Evolutionary conservation across 2,329 filamentous ascomycete species (phyloP).

Genomic region (Aureobasidium pullulans): DNA sequence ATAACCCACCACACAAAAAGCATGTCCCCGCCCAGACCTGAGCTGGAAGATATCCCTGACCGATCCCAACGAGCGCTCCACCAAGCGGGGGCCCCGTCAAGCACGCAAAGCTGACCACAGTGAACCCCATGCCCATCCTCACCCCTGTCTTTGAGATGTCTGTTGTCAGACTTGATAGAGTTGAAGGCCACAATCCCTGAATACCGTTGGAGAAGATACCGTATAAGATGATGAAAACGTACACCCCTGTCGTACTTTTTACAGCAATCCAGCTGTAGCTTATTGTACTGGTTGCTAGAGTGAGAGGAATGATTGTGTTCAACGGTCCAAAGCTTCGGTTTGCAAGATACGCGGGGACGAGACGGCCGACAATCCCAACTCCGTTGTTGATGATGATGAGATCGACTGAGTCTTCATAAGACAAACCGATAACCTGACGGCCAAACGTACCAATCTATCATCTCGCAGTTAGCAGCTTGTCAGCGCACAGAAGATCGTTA

Average conservation of each 20-base stretch:
- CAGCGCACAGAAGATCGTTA: slow-evolving; percentile 18
- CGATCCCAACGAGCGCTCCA: not conserved
- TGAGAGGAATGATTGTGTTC: slow-evolving; percentile 48
- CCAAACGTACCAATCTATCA: slow-evolving; percentile 25
- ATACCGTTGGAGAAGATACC: slow-evolving; percentile 38
- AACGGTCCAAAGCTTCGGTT: slow-evolving; percentile 47
- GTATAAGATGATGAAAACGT: slow-evolving; percentile 38
- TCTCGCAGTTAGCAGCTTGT: not conserved
- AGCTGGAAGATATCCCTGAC: too few relatives aligned
- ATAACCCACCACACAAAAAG: too few relatives aligned
- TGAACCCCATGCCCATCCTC: slow-evolving; percentile 43
- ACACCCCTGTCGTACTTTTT: slow-evolving; percentile 28
- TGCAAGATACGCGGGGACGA: slow-evolving; percentile 47
- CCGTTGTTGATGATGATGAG: slow-evolving; percentile 54
- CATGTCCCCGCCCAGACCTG: too few relatives aligned
- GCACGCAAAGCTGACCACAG: slow-evolving; percentile 37
- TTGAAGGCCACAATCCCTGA: slow-evolving; percentile 39
- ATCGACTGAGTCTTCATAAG: slow-evolving; percentile 45
- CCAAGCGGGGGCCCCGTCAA: slow-evolving; percentile 39
- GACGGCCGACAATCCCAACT: slow-evolving; percentile 47
- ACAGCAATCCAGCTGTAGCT: slow-evolving; percentile 53
- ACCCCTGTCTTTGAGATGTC: slow-evolving; percentile 41
- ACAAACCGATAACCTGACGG: slow-evolving; percentile 33
- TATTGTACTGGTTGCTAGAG: slow-evolving; percentile 38
- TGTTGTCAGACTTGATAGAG: slow-evolving; percentile 35